Evolutionary conservation across 2,329 filamentous ascomycete species (phyloP).

Genomic region (Cryphonectria radicalis): DNA sequence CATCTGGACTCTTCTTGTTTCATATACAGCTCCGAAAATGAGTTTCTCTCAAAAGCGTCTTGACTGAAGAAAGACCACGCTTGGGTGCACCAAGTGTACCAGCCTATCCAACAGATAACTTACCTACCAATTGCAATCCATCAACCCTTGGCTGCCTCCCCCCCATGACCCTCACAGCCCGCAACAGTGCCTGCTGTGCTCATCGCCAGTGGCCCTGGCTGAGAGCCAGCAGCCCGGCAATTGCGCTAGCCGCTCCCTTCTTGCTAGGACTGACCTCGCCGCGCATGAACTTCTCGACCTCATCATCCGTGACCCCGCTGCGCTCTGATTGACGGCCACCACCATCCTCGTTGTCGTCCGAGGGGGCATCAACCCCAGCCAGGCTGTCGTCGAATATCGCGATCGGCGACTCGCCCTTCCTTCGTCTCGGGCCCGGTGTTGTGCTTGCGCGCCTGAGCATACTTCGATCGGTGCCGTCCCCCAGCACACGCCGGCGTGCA

Average conservation of each 20-base stretch:
- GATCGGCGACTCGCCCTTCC: slow-evolving; percentile 41
- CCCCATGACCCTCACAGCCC: not conserved
- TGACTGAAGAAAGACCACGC: not conserved
- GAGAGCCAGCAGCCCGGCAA: slow-evolving; percentile 84
- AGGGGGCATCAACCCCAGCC: slow-evolving; percentile 28
- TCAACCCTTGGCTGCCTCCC: no score
- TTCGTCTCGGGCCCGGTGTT: slow-evolving; percentile 42
- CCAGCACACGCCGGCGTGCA: slow-evolving; percentile 48
- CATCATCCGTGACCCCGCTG: slow-evolving; percentile 51
- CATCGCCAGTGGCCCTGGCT: slow-evolving; percentile 91
- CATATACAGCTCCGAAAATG: not conserved
- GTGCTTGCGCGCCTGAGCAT: slow-evolving; percentile 47
- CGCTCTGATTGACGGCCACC: slow-evolving; percentile 16
- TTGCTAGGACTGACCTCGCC: slow-evolving; percentile 70
- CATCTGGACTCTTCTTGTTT: not conserved
- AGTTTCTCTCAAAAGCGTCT: not conserved
- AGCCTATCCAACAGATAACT: not conserved
- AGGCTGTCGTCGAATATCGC: slow-evolving; percentile 59
- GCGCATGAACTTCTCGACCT: slow-evolving; percentile 76
- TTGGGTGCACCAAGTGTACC: not conserved
- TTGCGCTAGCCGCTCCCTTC: slow-evolving; percentile 82
- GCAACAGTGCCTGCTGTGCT: slow-evolving; percentile 31
- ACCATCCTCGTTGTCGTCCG: slow-evolving; percentile 19
- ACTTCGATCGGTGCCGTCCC: slow-evolving; percentile 44
- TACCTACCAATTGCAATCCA: no score